Percentiles rank a stretch among this genome's conserved stretches.
phyloP scores from a whole-genome alignment of 2,329 filamentous ascomycete genomes.

The Xylaria hypoxylon region DNA sequence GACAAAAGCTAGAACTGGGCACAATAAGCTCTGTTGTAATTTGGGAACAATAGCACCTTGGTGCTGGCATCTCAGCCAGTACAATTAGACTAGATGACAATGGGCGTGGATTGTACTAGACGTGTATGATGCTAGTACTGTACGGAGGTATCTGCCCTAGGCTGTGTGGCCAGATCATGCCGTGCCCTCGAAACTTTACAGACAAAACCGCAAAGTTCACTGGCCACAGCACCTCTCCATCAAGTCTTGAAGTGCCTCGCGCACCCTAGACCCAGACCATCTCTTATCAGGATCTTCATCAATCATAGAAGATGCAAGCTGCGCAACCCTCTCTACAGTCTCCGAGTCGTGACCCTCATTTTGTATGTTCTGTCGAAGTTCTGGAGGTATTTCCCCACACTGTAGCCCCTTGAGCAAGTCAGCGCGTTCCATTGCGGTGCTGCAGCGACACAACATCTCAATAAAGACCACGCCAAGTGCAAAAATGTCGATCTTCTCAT shows the following conservation, averaged over 20 bases:
- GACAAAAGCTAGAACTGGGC: neutral
- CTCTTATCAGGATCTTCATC: slow-evolving; percentile 43
- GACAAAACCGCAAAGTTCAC: neutral
- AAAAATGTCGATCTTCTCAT: slow-evolving; percentile 70
- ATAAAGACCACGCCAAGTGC: slow-evolving; percentile 71
- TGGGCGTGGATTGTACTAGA: neutral
- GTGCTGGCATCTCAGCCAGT: neutral
- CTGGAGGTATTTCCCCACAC: slow-evolving; percentile 40
- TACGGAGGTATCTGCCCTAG: neutral
- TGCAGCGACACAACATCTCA: slow-evolving; percentile 68
- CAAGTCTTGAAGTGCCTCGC: slow-evolving; percentile 39
- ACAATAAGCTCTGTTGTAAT: neutral
- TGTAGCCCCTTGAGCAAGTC: slow-evolving; percentile 47
- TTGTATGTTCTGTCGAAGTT: slow-evolving; percentile 34
- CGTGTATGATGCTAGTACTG: neutral
- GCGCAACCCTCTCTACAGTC: slow-evolving; percentile 36
- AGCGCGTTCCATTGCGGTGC: slow-evolving; percentile 62
- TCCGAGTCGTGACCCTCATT: slow-evolving; percentile 40
- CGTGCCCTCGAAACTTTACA: neutral
- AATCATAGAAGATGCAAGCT: slow-evolving; percentile 44
- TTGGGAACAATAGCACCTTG: neutral
- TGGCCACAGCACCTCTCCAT: slow-evolving; percentile 34
- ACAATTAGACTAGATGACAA: no score
- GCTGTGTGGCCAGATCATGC: neutral
- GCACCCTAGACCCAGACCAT: slow-evolving; percentile 43